A percentile compares a stretch with the other conserved stretches of the same genome.
These are phyloP conservation scores for Delonix regia DNA, from an alignment of 306 rosid species.

Conservation along the genomic window DNA sequence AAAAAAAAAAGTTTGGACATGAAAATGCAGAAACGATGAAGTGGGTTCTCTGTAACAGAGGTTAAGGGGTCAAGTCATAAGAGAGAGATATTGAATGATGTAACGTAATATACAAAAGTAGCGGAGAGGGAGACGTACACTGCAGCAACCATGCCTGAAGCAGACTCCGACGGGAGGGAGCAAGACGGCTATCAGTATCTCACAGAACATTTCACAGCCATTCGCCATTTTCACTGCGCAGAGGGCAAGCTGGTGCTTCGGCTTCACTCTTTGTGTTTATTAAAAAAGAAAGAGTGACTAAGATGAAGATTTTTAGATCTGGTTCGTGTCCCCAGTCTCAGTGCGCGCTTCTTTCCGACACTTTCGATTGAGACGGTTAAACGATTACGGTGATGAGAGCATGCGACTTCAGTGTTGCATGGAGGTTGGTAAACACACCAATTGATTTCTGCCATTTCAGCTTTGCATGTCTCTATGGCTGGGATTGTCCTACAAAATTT, in stretches of 20 bases:
- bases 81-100: neutral
- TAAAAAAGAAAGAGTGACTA: too few relatives aligned
- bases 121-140: slow-evolving; percentile 41
- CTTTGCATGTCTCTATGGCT: too few relatives aligned
- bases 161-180: slow-evolving; percentile 85
- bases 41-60: neutral
- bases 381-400: neutral
- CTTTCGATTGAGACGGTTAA: neutral
- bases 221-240: slow-evolving; percentile 54
- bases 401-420: neutral
- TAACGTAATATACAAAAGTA: neutral
- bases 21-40: neutral
- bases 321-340: neutral
- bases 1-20: neutral
- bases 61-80: neutral
- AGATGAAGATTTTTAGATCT: slow-evolving; percentile 1
- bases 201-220: slow-evolving; percentile 68
- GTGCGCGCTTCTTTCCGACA: too few relatives aligned
- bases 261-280: neutral
- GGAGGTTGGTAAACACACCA: neutral
- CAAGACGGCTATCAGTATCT: slow-evolving; percentile 65
- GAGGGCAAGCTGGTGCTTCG: neutral
- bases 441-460: neutral
- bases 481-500: too few relatives aligned
- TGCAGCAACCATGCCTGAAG: slow-evolving; percentile 86